Conservation (phyloP, 2,329 filamentous ascomycete genomes). For the Didymella pomorum region DNA sequence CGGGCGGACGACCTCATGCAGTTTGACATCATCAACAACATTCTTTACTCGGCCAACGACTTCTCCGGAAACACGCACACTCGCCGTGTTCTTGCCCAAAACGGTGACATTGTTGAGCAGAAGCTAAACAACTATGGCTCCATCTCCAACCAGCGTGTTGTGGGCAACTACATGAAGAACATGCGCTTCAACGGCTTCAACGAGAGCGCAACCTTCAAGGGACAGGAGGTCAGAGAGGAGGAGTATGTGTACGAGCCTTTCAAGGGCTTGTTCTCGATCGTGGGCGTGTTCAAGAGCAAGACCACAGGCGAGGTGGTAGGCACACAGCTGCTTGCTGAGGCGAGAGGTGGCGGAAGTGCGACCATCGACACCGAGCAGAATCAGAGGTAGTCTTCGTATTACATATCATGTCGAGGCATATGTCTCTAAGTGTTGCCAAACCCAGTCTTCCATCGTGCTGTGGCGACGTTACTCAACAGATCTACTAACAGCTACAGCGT, state of each 20-base stretch:
- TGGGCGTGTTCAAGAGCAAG: slow-evolving; percentile 60
- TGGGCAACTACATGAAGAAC: slow-evolving; percentile 60
- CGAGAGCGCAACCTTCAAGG: slow-evolving; percentile 50
- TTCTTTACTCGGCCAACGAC: slow-evolving; percentile 69
- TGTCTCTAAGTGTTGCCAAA: too few species aligned
- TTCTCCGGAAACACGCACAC: slow-evolving; percentile 63
- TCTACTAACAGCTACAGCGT: too few species aligned
- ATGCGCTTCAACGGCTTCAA: slow-evolving; percentile 66
- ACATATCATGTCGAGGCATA: too few species aligned
- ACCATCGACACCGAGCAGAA: slow-evolving; percentile 53
- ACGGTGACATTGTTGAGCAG: slow-evolving; percentile 63
- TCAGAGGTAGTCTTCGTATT: slow-evolving; percentile 1
- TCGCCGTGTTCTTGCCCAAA: slow-evolving; percentile 64
- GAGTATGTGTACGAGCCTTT: slow-evolving; percentile 65
- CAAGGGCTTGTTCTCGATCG: slow-evolving; percentile 54
- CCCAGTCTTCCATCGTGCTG: too few species aligned
- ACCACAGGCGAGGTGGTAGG: slow-evolving; percentile 58
- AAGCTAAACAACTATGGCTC: slow-evolving; percentile 63
- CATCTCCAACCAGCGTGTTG: slow-evolving; percentile 54
- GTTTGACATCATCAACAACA: slow-evolving; percentile 63
- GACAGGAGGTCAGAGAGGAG: slow-evolving; percentile 58
- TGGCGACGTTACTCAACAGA: too few species aligned
- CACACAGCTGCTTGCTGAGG: slow-evolving; percentile 62
- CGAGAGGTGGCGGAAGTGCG: slow-evolving; percentile 61
- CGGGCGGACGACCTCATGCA: slow-evolving; percentile 44